Evolutionary conservation across 345 rosid species (phyloP), one percentile per base, ranked within the genome.

Genomic region (Euphorbia pulcherrima): DNA sequence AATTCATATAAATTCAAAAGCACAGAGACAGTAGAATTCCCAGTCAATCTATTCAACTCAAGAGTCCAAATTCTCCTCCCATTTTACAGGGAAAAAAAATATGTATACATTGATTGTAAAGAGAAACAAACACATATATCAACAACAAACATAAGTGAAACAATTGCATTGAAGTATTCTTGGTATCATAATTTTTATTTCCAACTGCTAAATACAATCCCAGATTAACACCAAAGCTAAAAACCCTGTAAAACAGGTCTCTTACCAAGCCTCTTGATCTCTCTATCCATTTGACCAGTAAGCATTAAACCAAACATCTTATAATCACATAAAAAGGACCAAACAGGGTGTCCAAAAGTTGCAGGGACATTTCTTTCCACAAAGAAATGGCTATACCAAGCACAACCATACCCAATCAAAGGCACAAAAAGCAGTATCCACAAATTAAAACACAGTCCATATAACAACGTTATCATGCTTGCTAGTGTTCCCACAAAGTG

Each of bases 351-450:
- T 53, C 91, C 97, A 75, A 85, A 89, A 66, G 84, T 81, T 16
- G 90, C 88, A 20, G 93, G 96, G 72, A 83, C 74, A 70, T 94
- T 94, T 69, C 93, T 75, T 81, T 94, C 97, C 65, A 94, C 92
- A 78, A 89, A 91, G 84, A 94, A 91, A 78, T 94, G 97, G 81
- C 97, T 88, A 76, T 87, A 91, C 97, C 99, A 91, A 11, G 92
- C 99, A 64, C 75, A 75, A 9, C 95, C 99, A 69, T 94, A 89
- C 9, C 97, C 96, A 62, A 77, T 46, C 5, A 89, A 17, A 14
- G 97, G 99, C 76, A 85, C 96, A 37, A 83, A 68, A 5, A 84
- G 30, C 69, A 94, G 6, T 66, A 81, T 62, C 89, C 95, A 85
- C 80, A 80, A 46, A 73, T 77, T 88, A 72, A 88, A 84, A 71